Base-by-base conservation (phyloP, 805 yeast species). In the Myxozyma udenii region DNA sequence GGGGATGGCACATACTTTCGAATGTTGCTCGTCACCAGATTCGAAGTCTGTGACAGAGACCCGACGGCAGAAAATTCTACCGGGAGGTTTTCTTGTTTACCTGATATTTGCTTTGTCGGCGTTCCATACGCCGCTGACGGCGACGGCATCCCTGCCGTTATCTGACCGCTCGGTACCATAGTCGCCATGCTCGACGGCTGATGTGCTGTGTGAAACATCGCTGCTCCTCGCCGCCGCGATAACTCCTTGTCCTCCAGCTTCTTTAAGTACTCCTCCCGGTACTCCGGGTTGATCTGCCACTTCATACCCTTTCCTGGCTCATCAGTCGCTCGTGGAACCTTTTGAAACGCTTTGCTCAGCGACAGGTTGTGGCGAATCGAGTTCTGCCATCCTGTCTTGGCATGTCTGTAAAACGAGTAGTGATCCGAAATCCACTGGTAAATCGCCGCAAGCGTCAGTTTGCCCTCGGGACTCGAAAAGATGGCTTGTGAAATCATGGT, bases 281-380 rank as follows among this genome's bases (percentile, higher is more conserved):
- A 91, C 43, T 82, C 73, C 37, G 87, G 93, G 57, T 89, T 81
- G 53, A 93, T 90, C 71, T 89, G 95, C 99, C 99, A 93, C 71
- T 93, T 93, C 95, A 93, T 91, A 58, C 98, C 98, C 69, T 93
- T 93, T 16, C 99, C 98, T 0, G 98, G 97, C 71, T 93, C 98
- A 68, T 88, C 85, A 26, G 95, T 90, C 66, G 86, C 80, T 64
- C 99, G 78, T 37, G 98, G 96, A 21, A 91, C 97, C 71, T 93
- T 93, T 64, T 91, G 98, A 71, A 93, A 93, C 14, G 98, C 98
- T 73, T 91, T 93, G 70, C 93, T 93, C 53, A 93, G 74, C 1
- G 97, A 89, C 49, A 93, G 73, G 67, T 93, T 93, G 70, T 93
- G 98, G 62, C 98, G 82, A 61, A 93, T 91, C 4, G 96, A 89